phyloP scores from a whole-genome alignment of 495 filamentous ascomycete genomes.

The Penicillium odoratum region DNA sequence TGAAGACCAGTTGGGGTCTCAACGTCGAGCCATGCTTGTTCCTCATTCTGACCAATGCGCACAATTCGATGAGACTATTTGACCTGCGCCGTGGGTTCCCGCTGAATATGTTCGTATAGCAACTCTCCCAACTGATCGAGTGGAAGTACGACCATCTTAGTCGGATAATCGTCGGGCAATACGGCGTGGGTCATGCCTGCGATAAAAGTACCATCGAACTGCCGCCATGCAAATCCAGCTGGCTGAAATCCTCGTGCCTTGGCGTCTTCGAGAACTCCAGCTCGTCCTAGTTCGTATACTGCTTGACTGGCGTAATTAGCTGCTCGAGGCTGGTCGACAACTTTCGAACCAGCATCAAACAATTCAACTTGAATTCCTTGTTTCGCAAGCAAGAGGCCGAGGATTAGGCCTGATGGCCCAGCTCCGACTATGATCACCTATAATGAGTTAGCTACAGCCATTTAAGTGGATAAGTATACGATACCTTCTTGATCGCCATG shows the following conservation, averaged over 20 bases:
- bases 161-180: slow-evolving; percentile 35
- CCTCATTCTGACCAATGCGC: slow-evolving; percentile 49
- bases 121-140: slow-evolving; percentile 47
- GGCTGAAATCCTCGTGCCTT: slow-evolving; percentile 48
- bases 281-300: slow-evolving; percentile 53
- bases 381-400: slow-evolving; percentile 54
- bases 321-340: slow-evolving; percentile 57
- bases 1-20: slow-evolving; percentile 42
- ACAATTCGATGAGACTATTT: slow-evolving; percentile 51
- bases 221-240: slow-evolving; percentile 53
- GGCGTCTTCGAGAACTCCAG: slow-evolving; percentile 57
- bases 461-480: too few species aligned
- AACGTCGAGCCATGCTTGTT: slow-evolving; percentile 51
- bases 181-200: slow-evolving; percentile 29
- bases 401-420: slow-evolving; percentile 57
- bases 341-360: slow-evolving; percentile 47
- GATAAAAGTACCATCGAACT: slow-evolving; percentile 42
- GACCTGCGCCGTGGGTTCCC: slow-evolving; percentile 41
- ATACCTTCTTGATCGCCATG: slow-evolving; percentile 28
- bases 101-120: slow-evolving; percentile 47
- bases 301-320: slow-evolving; percentile 53
- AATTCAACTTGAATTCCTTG: slow-evolving; percentile 52
- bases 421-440: slow-evolving; percentile 56
- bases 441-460: background rate
- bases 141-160: slow-evolving; percentile 49